Evolutionary conservation across 768 basidiomycete species (phyloP).

Genomic region (Nidularia pulvinata): DNA sequence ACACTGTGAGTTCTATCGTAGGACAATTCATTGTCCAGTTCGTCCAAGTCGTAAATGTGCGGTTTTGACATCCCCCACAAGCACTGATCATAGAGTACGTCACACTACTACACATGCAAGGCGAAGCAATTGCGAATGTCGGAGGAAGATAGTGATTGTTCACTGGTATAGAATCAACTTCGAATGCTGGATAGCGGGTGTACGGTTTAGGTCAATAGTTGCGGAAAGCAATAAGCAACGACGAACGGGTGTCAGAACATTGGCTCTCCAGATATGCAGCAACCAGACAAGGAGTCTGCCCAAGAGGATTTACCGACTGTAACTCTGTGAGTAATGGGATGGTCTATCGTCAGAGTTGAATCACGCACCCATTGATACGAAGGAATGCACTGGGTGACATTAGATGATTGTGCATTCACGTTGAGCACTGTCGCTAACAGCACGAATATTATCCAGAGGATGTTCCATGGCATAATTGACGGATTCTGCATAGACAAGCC

Average conservation of each 20-base stretch:
- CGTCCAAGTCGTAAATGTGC: constrained; percentile 33
- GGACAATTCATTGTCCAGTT: constrained; percentile 35
- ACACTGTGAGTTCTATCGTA: constrained; percentile 28
- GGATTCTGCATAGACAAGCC: too few relatives aligned
- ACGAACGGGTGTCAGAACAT: constrained; percentile 34
- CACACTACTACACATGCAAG: constrained; percentile 57
- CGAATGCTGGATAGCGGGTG: constrained; percentile 25
- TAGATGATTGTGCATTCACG: constrained; percentile 28
- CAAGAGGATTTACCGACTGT: constrained; percentile 36
- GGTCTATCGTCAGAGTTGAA: background rate
- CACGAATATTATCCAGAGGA: background rate
- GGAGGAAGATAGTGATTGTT: constrained; percentile 43
- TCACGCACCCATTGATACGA: constrained; percentile 34
- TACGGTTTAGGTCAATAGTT: constrained; percentile 1
- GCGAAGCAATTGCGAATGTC: constrained; percentile 21
- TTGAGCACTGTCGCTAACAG: constrained; percentile 6
- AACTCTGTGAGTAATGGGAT: background rate
- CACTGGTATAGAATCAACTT: constrained; percentile 33
- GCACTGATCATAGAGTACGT: constrained; percentile 58
- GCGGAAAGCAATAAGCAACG: background rate
- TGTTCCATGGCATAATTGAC: background rate
- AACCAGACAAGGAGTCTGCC: constrained; percentile 51
- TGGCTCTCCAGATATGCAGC: constrained; percentile 44
- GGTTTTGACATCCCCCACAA: constrained; percentile 58
- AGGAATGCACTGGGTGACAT: constrained; percentile 31